Base-by-base conservation (phyloP, 164 flowering plant genomes). In the Sedum album region DNA sequence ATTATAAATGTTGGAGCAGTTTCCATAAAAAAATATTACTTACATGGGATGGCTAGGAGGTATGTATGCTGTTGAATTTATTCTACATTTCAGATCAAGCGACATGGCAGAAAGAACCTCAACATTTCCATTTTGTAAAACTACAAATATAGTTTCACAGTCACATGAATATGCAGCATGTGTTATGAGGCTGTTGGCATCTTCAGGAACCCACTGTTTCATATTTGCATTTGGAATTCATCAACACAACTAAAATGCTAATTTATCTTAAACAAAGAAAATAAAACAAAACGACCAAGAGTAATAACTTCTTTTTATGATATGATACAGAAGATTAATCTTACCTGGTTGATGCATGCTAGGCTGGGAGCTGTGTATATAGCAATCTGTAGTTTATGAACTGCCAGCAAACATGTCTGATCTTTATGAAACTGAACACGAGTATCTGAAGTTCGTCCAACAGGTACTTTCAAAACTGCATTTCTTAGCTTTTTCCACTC, bases 301-400 rank as follows among this genome's bases (percentile, higher is more conserved):
- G 8, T 36, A 4, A 4, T 36, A 4, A 4, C 39, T 36, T 36
- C 39, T 36, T 36, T 36, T 39, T 39, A 7, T 39, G 42, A 8
- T 14, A 39, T 42, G 18, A 15, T 13, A 42, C 1, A 11, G 14
- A 42, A 42, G 14, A 18, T 2, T 11, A 42, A 10, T 1, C 17
- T 13, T 8, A 91, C 98, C 96, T 89, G 95, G 74, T 85, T 86
- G 10, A 81, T 74, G 75, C 88, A 82, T 60, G 83, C 92, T 21
- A 94, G 76, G 67, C 84, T 88, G 31, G 87, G 74, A 67, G 89
- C 90, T 63, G 86, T 93, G 72, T 79, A 94, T 69, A 94, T 80
- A n/a, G 93, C 97, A 68, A 94, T 79, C 72, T 91, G 99, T 4
- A 92, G 84, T 77, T 87, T 95, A 78, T 94, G 99, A 38, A 94